A percentile compares a stretch with the other conserved stretches of the same genome.
These are phyloP conservation scores for Filobasidium wieringae DNA, from an alignment of 768 basidiomycete species.

Conservation along the genomic window DNA sequence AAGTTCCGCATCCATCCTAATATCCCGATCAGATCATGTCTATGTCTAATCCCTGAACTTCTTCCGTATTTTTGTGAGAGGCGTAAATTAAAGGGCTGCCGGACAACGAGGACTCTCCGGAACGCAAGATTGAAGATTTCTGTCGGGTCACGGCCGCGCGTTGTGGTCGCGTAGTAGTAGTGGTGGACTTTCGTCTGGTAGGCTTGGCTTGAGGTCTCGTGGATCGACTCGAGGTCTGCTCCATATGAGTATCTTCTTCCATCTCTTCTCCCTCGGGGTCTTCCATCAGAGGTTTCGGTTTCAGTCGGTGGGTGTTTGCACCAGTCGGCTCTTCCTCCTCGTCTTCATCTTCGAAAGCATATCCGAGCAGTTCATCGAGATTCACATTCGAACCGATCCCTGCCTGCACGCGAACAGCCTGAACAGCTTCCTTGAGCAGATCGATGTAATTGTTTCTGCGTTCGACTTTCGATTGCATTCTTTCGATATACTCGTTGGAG, in stretches of 20 bases:
- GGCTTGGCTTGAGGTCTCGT: not conserved
- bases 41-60: not conserved
- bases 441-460: constrained; percentile 68
- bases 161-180: not conserved
- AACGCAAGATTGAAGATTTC: not conserved
- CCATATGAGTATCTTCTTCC: not conserved
- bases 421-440: constrained; percentile 55
- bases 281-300: not conserved
- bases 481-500: constrained; percentile 75
- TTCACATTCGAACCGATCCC: constrained; percentile 8
- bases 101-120: not conserved
- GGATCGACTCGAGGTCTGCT: no score
- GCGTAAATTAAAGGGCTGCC: not conserved
- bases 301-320: not conserved
- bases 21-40: constrained; percentile 1
- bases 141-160: not conserved
- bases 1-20: no score
- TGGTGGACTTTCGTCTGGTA: not conserved
- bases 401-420: constrained; percentile 44
- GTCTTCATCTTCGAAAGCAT: constrained; percentile 35
- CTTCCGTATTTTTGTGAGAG: not conserved
- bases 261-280: not conserved
- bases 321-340: constrained; percentile 35
- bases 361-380: constrained; percentile 16
- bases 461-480: constrained; percentile 63